Evolutionary conservation across 495 filamentous ascomycete genomes (phyloP), one percentile per base, ranked within the genome.

Genomic region (Cercophora newfieldiana): DNA sequence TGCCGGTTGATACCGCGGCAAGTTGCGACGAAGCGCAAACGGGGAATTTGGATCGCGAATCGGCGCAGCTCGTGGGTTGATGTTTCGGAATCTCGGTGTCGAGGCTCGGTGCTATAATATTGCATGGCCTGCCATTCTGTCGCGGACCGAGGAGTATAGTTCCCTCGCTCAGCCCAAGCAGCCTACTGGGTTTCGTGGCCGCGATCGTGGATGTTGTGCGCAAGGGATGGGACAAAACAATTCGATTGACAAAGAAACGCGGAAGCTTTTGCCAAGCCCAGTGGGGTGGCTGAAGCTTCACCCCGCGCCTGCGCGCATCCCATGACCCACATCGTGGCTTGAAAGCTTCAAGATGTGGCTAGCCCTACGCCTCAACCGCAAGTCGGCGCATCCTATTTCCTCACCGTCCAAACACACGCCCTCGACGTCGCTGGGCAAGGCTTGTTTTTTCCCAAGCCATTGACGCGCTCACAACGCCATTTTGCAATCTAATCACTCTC

Each of bases 231-330:
- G 19, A 7, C 22, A 24, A 28, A 24, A 28, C 21, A 55, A 25
- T 55, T 26, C 51, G 25, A 55, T 24, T 8, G 51, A 55, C 26
- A 53, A 26, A 16, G 26, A 2, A 55, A 8, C n/a, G 3, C 16
- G 18, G 49, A 19, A 22, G 26, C 51, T 28, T 24, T 22, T 24
- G 51, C 37, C 37, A 44, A 44, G 37, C 7, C 29, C 16, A 26
- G 10, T 33, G 5, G n/a, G 49, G 59, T 61, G 59, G 33, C 59
- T 48, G 59, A 21, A 61, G 59, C 59, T 62, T 14, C 37, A 33
- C 37, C 59, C 33, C 37, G 25, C 57, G 28, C 33, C 22, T 10
- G 24, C 47, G 12, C 18, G 24, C n/a, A 28, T 16, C 21, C 18
- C 59, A 26, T 29, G 44, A 28, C 59, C 44, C 59, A 30, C 44